These are phyloP conservation scores for Eimeria brunetti DNA, from an alignment of 169 alveolate species.

Conservation along the genomic window DNA sequence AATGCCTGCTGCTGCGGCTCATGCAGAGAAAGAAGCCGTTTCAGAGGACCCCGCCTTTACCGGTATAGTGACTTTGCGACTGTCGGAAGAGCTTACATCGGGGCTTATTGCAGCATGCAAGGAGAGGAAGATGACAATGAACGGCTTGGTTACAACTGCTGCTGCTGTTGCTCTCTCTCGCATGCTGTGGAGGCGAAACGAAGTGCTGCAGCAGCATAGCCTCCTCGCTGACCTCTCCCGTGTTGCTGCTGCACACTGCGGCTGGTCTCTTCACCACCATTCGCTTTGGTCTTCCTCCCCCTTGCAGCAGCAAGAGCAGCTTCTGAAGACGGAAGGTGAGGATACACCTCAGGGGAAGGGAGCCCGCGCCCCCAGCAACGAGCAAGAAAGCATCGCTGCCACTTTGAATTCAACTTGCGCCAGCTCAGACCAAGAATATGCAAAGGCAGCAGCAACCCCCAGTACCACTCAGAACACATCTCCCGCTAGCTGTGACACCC, in stretches of 20 bases:
- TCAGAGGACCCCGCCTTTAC: slow-evolving; percentile 31
- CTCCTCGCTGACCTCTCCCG: slow-evolving; percentile 61
- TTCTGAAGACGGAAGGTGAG: not conserved
- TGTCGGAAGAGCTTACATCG: slow-evolving; percentile 15
- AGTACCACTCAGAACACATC: not conserved
- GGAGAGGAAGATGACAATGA: slow-evolving; percentile 41
- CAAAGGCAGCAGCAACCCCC: not conserved
- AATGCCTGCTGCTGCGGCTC: not conserved
- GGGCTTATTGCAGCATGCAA: slow-evolving; percentile 45
- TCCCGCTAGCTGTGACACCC: slow-evolving; percentile 19
- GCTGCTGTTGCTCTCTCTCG: slow-evolving; percentile 74
- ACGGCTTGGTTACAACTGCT: slow-evolving; percentile 66
- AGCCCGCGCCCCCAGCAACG: not conserved
- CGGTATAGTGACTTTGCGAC: slow-evolving; percentile 32
- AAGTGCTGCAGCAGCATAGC: slow-evolving; percentile 62
- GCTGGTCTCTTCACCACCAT: slow-evolving; percentile 27
- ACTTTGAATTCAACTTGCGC: not conserved
- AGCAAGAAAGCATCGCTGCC: not conserved
- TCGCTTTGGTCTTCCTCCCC: slow-evolving; percentile 23
- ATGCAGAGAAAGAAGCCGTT: not conserved
- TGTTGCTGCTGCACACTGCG: slow-evolving; percentile 6
- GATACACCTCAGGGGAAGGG: slow-evolving; percentile 15
- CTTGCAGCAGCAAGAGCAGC: not conserved
- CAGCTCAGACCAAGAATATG: not conserved
- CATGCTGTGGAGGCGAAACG: slow-evolving; percentile 70